Conservation (phyloP, 2,329 filamentous ascomycete species). For the Diaporthe destruens region DNA sequence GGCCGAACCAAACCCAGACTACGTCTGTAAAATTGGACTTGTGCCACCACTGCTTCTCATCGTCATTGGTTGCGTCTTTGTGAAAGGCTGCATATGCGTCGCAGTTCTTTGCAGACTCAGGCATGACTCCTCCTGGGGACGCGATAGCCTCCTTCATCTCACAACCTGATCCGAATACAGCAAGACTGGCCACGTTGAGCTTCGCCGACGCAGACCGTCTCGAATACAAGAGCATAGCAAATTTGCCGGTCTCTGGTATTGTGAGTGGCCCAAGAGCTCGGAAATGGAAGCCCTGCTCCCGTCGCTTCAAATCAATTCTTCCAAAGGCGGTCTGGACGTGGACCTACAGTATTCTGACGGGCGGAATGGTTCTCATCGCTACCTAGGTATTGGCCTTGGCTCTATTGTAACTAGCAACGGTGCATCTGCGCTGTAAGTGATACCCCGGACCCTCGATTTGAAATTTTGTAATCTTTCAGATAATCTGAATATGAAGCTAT, state of each 20-base stretch:
- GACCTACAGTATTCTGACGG: neutral
- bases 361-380: neutral
- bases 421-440: neutral
- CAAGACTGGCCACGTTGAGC: neutral
- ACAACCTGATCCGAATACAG: neutral
- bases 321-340: neutral
- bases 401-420: neutral
- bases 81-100: neutral
- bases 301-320: neutral
- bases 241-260: neutral
- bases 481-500: neutral
- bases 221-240: neutral
- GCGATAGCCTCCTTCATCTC: neutral
- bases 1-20: neutral
- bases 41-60: neutral
- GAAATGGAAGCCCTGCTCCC: neutral
- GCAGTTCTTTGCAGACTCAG: neutral
- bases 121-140: neutral
- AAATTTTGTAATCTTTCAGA: too few relatives aligned
- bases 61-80: neutral
- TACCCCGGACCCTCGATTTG: too few relatives aligned
- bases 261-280: neutral
- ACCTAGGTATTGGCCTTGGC: neutral
- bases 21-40: neutral
- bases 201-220: neutral